These are phyloP conservation scores for Annulohypoxylon maeteangense DNA, from an alignment of 495 filamentous ascomycete species.

Conservation along the genomic window DNA sequence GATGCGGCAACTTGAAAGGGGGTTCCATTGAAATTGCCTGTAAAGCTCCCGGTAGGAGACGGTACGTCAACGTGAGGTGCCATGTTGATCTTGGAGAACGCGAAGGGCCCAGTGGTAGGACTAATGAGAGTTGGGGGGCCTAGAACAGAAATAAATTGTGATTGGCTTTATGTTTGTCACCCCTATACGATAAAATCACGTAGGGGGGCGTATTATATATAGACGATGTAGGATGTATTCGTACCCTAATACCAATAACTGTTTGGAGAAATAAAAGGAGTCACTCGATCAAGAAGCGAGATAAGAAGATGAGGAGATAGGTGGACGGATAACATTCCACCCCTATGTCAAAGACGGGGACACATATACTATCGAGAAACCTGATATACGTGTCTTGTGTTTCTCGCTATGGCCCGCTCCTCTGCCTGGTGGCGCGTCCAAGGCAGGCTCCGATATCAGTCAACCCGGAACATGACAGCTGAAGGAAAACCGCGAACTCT, in stretches of 20 bases:
- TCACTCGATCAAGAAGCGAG: constrained; percentile 13
- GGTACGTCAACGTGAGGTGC: constrained; percentile 63
- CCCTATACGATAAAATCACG: constrained; percentile 1
- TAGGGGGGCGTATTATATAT: constrained; percentile 19
- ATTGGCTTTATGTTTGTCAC: neutral
- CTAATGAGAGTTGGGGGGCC: neutral
- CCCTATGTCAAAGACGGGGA: constrained; percentile 11
- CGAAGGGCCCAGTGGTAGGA: neutral
- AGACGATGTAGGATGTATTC: constrained; percentile 1
- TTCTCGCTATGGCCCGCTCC: constrained; percentile 16
- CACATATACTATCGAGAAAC: constrained; percentile 21
- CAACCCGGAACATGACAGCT: constrained; percentile 34
- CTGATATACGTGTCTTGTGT: constrained; percentile 7
- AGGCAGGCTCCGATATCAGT: constrained; percentile 12
- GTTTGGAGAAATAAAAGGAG: neutral
- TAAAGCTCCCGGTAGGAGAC: constrained; percentile 60
- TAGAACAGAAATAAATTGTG: neutral
- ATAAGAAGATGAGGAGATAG: constrained; percentile 2
- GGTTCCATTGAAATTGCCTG: constrained; percentile 57
- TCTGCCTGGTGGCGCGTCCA: constrained; percentile 15
- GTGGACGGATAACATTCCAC: constrained; percentile 19
- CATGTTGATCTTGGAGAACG: constrained; percentile 44
- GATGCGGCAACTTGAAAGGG: constrained; percentile 51
- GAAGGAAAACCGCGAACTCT: constrained; percentile 13
- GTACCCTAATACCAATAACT: neutral